These are phyloP conservation scores for Geosmithia putterillii DNA, from an alignment of 2,329 filamentous ascomycete genomes.

Conservation along the genomic window DNA sequence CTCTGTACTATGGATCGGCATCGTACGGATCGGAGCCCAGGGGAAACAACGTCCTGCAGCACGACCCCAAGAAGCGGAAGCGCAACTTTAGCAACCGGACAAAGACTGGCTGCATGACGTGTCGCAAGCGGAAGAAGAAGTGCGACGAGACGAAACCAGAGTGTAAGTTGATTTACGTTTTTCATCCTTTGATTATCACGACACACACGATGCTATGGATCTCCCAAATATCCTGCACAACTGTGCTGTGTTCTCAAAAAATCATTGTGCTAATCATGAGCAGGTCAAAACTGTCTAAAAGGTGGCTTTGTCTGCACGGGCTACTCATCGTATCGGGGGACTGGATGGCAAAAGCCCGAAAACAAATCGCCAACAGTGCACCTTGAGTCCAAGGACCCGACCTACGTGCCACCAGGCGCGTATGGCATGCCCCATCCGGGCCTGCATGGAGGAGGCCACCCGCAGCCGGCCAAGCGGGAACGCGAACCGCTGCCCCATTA, in stretches of 20 bases:
- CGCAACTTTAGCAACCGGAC: constrained; percentile 88
- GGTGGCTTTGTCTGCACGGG: constrained; percentile 87
- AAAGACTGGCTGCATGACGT: constrained; percentile 92
- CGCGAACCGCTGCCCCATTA: constrained; percentile 47
- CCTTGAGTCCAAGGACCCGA: constrained; percentile 72
- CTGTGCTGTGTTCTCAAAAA: no score
- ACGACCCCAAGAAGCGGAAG: constrained; percentile 58
- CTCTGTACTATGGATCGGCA: constrained; percentile 23
- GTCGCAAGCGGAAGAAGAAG: constrained; percentile 89
- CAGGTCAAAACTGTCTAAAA: constrained; percentile 79
- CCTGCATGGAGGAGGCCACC: constrained; percentile 16
- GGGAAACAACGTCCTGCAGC: constrained; percentile 37
- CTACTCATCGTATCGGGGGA: constrained; percentile 69
- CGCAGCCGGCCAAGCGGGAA: constrained; percentile 36
- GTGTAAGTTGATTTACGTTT: constrained; percentile 48
- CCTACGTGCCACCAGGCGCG: constrained; percentile 46
- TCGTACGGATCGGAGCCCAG: constrained; percentile 33
- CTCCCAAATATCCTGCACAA: no score
- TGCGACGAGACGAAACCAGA: constrained; percentile 89
- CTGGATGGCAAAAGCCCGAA: constrained; percentile 63
- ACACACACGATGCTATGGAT: no score
- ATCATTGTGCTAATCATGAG: no score
- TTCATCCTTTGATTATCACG: no score
- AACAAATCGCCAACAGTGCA: constrained; percentile 57
- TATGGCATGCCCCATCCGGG: constrained; percentile 46